Evolutionary conservation across 441 rosid genomes (phyloP).

Genomic region (Macaranga tanarius): DNA sequence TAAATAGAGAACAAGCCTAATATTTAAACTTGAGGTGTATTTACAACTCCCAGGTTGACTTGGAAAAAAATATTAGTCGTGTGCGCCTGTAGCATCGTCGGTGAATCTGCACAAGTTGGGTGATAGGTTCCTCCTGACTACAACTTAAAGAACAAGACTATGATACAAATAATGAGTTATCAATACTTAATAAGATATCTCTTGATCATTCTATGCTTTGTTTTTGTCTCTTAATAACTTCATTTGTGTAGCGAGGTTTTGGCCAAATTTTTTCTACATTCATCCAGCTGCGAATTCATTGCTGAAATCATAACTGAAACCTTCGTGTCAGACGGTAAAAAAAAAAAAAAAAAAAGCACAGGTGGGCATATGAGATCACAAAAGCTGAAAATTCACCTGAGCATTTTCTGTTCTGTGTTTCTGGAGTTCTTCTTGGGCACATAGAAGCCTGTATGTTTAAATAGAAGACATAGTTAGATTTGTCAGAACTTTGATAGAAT

Average conservation of each 20-base stretch:
- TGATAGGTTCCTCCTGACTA: constrained; percentile 17
- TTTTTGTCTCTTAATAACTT: constrained; percentile 9
- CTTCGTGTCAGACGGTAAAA: constrained; percentile 21
- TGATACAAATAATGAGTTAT: constrained; percentile 15
- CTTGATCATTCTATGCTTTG: neutral
- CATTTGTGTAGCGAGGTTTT: neutral
- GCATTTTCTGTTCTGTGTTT: constrained; percentile 68
- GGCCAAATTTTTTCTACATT: constrained; percentile 10
- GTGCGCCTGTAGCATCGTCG: constrained; percentile 8
- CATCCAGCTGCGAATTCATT: constrained; percentile 14
- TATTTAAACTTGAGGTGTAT: neutral
- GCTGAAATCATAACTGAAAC: constrained; percentile 43
- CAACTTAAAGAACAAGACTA: constrained; percentile 3
- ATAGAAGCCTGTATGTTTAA: constrained; percentile 54
- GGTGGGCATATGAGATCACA: neutral
- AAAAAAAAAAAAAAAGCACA: neutral
- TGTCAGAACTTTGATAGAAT: neutral
- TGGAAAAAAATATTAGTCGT: constrained; percentile 9
- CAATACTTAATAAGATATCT: neutral
- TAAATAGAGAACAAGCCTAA: neutral
- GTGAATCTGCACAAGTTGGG: constrained; percentile 13
- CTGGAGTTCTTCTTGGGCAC: constrained; percentile 87
- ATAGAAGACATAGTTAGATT: constrained; percentile 14
- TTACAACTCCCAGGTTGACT: constrained; percentile 13
- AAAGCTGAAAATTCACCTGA: constrained; percentile 43